Base-by-base conservation (phyloP, 148 eudicot species). In the Chenopodium quinoa region DNA sequence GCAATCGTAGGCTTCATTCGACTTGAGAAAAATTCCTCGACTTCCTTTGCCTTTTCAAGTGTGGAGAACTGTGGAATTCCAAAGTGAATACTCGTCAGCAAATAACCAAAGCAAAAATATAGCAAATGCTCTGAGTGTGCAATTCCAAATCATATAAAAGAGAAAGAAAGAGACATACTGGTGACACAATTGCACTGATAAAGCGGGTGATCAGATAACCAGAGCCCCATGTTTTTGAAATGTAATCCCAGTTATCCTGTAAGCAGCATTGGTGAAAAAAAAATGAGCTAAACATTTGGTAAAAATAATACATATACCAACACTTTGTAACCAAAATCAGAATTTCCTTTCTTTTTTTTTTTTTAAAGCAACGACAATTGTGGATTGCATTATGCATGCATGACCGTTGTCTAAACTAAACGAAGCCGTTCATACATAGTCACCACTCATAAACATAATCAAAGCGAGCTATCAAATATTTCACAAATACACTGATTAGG, bases 191-290 rank as follows among this genome's bases (percentile, higher is more conserved):
- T 25, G 97, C 87, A 48, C 93, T 90, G 86, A 95, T 79, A 79
- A 93, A 95, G 64, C 93, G 92, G 34, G 89, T 79, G 60, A 95
- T 69, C 50, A 95, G 82, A 82, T 92, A 89, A 52, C 99, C 99
- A 40, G 97, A 88, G 19, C 97, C 97, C 87, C 91, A 95, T 20
- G 90, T 86, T 66, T 90, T 93, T 37, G 86, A 85, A 76, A 95
- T 90, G 81, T 90, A 86, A 82, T 91, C 97, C 99, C 99, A 95
- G 31, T 92, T 92, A 22, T 84, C 97, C 99, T 95, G 92, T 40
- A 25, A 25, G 63, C 19, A 47, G 78, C 78, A 54, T 66, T 40
- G 65, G 73, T 27, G 12, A 56, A 12, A n/a, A 56, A n/a, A 31
- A 46, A 23, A 27, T 71, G 52, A 71, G 65, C 13, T 29, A 54